Conservation (phyloP, 768 basidiomycete genomes). For the Tephrocybe sp. region DNA sequence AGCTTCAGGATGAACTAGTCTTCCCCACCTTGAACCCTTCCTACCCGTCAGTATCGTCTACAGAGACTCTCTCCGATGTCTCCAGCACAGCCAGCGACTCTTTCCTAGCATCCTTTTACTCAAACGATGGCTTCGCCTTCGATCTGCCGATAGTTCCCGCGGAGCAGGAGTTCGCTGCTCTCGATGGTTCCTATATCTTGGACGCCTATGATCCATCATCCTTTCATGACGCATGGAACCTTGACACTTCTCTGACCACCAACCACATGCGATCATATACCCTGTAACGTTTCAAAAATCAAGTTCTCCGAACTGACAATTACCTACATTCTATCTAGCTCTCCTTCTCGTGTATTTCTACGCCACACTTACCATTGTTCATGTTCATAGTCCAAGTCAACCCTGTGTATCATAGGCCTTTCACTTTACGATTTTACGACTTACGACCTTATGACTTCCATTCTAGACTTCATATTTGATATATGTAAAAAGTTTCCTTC, state of each 20-base stretch:
- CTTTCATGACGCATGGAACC: slow-evolving; percentile 7
- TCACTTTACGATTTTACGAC: neutral
- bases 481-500: no score
- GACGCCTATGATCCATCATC: slow-evolving; percentile 4
- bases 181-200: slow-evolving; percentile 1
- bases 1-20: slow-evolving; percentile 7
- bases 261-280: slow-evolving; percentile 1
- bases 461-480: neutral
- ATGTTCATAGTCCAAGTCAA: neutral
- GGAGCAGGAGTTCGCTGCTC: slow-evolving; percentile 5
- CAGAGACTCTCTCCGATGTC: neutral
- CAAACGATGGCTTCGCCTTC: slow-evolving; percentile 7
- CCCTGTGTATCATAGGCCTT: neutral
- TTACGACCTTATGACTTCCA: neutral
- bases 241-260: neutral
- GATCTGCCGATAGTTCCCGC: slow-evolving; percentile 4
- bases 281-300: no score
- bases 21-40: slow-evolving; percentile 11
- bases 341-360: neutral
- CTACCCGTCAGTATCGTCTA: neutral
- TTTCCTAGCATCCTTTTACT: slow-evolving; percentile 13
- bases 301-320: no score
- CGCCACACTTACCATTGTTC: neutral
- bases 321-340: neutral
- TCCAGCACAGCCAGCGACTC: slow-evolving; percentile 1